Evolutionary conservation across 2,329 filamentous ascomycete genomes (phyloP).

Genomic region (Apiospora hydei): DNA sequence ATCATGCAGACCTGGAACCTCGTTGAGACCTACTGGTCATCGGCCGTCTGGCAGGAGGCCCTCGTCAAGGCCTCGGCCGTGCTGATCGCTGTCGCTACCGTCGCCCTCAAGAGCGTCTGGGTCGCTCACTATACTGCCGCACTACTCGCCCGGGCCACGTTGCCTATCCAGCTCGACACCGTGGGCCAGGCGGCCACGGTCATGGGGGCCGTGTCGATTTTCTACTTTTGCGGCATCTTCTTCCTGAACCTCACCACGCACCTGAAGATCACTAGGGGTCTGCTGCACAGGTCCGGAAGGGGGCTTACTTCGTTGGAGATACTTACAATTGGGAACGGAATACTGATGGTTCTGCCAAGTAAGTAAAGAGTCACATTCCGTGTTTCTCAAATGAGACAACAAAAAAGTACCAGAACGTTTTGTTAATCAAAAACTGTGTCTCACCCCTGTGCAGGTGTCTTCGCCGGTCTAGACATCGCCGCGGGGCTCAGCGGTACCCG

Average conservation of each 20-base stretch:
- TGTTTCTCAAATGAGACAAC: slow-evolving; percentile 2
- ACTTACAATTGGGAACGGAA: slow-evolving; percentile 61
- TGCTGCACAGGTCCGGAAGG: slow-evolving; percentile 46
- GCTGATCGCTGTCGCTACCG: slow-evolving; percentile 31
- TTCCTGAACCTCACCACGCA: slow-evolving; percentile 58
- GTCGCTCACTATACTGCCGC: slow-evolving; percentile 32
- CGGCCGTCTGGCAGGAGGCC: slow-evolving; percentile 39
- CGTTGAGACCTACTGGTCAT: slow-evolving; percentile 54
- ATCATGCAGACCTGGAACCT: slow-evolving; percentile 61
- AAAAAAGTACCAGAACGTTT: neutral
- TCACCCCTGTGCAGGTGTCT: slow-evolving; percentile 50
- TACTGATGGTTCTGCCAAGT: slow-evolving; percentile 65
- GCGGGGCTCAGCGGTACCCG: slow-evolving; percentile 53
- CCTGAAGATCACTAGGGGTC: slow-evolving; percentile 53
- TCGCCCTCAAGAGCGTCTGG: slow-evolving; percentile 34
- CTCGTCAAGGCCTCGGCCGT: slow-evolving; percentile 26
- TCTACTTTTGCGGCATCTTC: slow-evolving; percentile 64
- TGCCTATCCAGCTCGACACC: slow-evolving; percentile 43
- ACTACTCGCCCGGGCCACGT: slow-evolving; percentile 27
- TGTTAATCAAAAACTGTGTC: slow-evolving; percentile 11
- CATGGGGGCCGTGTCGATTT: slow-evolving; percentile 50
- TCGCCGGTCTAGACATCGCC: slow-evolving; percentile 56
- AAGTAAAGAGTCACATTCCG: slow-evolving; percentile 30
- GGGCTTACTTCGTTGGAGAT: slow-evolving; percentile 60
- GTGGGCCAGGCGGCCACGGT: slow-evolving; percentile 48